Evolutionary conservation across 257 asterid species (phyloP).

Genomic region (Cordia subcordata): DNA sequence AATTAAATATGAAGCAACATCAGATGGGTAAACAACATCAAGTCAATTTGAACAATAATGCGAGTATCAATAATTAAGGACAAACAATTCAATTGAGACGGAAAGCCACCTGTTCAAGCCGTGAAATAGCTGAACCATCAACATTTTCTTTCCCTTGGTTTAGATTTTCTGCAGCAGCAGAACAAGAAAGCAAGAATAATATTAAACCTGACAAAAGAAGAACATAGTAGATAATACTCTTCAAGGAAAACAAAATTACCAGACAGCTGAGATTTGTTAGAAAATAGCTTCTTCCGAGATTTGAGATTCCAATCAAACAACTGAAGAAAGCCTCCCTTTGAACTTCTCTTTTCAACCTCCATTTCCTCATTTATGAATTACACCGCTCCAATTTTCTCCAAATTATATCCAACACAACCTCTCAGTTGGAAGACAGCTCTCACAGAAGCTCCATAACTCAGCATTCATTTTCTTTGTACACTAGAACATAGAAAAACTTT

Average conservation of each 20-base stretch:
- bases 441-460: background rate
- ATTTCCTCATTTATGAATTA: slow-evolving; percentile 31
- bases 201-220: slow-evolving; percentile 5
- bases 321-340: slow-evolving; percentile 85
- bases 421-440: background rate
- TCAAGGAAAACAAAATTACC: slow-evolving; percentile 43
- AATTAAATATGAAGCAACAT: slow-evolving; percentile 14
- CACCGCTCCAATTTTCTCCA: slow-evolving; percentile 8
- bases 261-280: slow-evolving; percentile 61
- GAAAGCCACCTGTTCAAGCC: slow-evolving; percentile 54
- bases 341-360: slow-evolving; percentile 85
- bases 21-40: slow-evolving; percentile 4
- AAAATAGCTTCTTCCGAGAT: slow-evolving; percentile 88
- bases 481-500: too few relatives aligned
- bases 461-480: background rate
- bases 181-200: slow-evolving; percentile 10
- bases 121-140: slow-evolving; percentile 38
- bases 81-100: slow-evolving; percentile 7
- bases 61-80: slow-evolving; percentile 5
- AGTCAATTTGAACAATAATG: slow-evolving; percentile 9
- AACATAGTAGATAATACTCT: slow-evolving; percentile 2
- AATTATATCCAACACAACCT: slow-evolving; percentile 34
- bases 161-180: slow-evolving; percentile 47
- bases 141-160: slow-evolving; percentile 54
- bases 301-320: slow-evolving; percentile 92